Evolutionary conservation across 139 green algal genomes (phyloP), one percentile per base, ranked within the genome.

Genomic region (Micromonas commoda): DNA sequence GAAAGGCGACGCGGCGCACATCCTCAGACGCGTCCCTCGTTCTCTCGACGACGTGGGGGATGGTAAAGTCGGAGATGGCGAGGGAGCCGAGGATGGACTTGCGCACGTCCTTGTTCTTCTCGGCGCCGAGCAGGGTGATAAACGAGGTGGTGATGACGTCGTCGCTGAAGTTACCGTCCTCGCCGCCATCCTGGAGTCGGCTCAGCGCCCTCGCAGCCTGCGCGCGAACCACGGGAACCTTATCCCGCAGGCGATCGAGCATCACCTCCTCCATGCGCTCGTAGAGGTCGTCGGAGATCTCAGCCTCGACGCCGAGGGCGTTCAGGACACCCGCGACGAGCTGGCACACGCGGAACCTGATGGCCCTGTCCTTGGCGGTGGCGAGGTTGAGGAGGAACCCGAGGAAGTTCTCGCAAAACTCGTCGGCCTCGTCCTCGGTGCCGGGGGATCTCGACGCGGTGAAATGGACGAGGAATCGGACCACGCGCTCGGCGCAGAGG

Each of bases 61-160:
- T 60, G 3, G 86, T 88, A 45, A n/a, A 52, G 1, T 69, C 35
- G 39, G 64, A 85, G 29, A 77, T 71, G 0, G 84, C 81, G 66
- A 93, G 60, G 1, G 85, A 84, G 28, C 71, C 77, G 19, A 93
- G 65, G 19, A 89, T 81, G 0, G 80, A 79, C 76, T 90, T 91
- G 1, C 89, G 80, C 68, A 91, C 87, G 61, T 89, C 88, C 76
- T 88, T 90, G 80, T 85, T 90, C 29, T 83, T 89, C 23, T 93
- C 89, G 1, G 23, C 37, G 1, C 38, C 34, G n/a, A 92, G 76
- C 57, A 91, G 51, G 5, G 82, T 33, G 20, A 90, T 65, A 34
- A 88, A 81, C 26, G 68, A 65, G 3, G 31, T 51, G 0, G 80
- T 86, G 26, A 93, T 72, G 3, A 65, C 34, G 71, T 87, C 85